A percentile compares a stretch with the other conserved stretches of the same genome.
Conservation (phyloP, 2,329 filamentous ascomycete species). For the Aspergillus terreus region DNA sequence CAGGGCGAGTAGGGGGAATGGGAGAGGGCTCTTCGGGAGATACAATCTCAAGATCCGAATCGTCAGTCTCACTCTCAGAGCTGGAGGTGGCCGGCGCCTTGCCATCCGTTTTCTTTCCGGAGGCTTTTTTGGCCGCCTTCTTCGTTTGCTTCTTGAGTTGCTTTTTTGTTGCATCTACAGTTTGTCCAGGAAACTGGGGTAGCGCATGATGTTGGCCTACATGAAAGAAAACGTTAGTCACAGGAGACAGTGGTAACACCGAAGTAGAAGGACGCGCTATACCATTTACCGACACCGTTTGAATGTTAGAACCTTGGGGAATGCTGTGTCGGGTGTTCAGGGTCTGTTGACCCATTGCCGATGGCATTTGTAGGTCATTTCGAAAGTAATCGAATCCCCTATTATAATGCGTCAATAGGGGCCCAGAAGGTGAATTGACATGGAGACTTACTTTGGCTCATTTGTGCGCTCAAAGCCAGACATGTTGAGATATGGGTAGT, state of each 20-base stretch:
- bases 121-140: constrained; percentile 19
- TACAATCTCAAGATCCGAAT: constrained; percentile 50
- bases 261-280: neutral
- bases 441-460: constrained; percentile 25
- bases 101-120: constrained; percentile 20
- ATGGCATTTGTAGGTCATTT: constrained; percentile 24
- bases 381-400: constrained; percentile 26
- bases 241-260: neutral
- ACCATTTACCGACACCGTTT: constrained; percentile 11
- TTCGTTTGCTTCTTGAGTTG: constrained; percentile 23
- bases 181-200: constrained; percentile 11
- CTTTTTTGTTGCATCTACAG: constrained; percentile 15
- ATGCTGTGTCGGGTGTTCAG: neutral
- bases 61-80: constrained; percentile 49
- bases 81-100: constrained; percentile 41
- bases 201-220: constrained; percentile 12
- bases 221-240: constrained; percentile 1
- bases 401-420: constrained; percentile 1
- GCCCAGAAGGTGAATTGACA: neutral
- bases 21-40: constrained; percentile 53
- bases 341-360: constrained; percentile 11
- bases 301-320: constrained; percentile 3
- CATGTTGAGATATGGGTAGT: constrained; percentile 26
- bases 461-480: constrained; percentile 24
- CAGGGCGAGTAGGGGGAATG: constrained; percentile 50